Evolutionary conservation across 1,284 basidiomycete genomes (phyloP), one percentile per base, ranked within the genome.

Genomic region (Vanrija sp.): DNA sequence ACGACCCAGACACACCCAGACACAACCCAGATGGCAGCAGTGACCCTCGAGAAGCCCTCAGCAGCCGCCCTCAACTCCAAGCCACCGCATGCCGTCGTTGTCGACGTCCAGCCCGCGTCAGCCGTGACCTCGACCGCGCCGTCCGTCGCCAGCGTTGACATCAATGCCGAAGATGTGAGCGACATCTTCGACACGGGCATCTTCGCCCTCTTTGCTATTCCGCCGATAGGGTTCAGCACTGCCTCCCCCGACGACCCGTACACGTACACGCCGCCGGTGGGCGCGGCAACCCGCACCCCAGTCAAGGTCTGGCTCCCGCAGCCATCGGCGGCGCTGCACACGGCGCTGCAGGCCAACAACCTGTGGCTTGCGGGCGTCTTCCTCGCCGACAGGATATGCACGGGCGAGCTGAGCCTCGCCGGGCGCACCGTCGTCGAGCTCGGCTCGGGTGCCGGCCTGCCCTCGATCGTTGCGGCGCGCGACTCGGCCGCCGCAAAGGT

Each of bases 281-380:
- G 47, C 28, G 51, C 18, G 46, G 67, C 9, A 40, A 40, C 34
- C 48, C 67, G 9, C 62, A 66, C 34, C 46, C 54, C 61, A 0
- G 61, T 75, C 47, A 44, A 59, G 16, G 57, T 75, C 6, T 58
- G 50, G 46, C 62, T 74, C 8, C 68, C 72, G 14, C 55, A 64
- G 18, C 70, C 75, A 0, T 69, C 73, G 0, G 57, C 71, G 0
- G 58, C 55, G 10, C 57, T 74, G 10, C 70, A 68, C 51, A 65
- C 66, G 5, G 67, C 66, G 4, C 65, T 78, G 3, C 76, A 77
- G 55, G 70, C 74, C 0, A 68, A 74, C 46, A 62, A 76, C 47
- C 55, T 78, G 16, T 78, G 75, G 75, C 67, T 75, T 5, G 62
- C 70, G 0, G 63, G 66, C 5, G 61, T 78, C 15, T 72, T 65